phyloP scores from a whole-genome alignment of 2,329 filamentous ascomycete genomes.

The Triangularia verruculosa region DNA sequence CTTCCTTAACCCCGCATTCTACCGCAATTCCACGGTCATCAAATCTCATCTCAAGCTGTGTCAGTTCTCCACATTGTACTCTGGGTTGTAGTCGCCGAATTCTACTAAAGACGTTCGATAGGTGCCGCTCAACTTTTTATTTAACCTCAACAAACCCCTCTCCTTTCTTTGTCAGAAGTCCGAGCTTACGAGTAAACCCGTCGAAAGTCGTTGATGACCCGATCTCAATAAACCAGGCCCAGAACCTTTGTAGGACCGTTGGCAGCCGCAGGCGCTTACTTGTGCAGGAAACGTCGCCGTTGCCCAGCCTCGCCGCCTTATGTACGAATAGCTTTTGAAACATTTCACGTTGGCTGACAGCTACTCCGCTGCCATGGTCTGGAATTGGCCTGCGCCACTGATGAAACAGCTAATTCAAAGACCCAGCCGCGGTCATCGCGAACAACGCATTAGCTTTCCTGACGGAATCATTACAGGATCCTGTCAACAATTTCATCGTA shows the following conservation, averaged over 20 bases:
- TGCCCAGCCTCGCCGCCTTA: background rate
- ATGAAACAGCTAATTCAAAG: background rate
- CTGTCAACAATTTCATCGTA: background rate
- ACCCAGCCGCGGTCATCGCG: background rate
- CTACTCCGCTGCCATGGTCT: background rate
- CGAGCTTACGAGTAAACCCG: background rate
- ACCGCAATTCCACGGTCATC: too few relatives aligned
- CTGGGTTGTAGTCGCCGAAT: too few relatives aligned
- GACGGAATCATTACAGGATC: background rate
- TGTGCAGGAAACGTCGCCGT: background rate
- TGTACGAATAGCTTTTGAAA: background rate
- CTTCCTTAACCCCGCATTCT: too few relatives aligned
- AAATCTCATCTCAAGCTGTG: too few relatives aligned
- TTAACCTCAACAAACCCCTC: background rate
- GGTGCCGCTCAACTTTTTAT: background rate
- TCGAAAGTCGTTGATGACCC: background rate
- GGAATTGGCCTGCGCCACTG: background rate
- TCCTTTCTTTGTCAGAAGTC: background rate
- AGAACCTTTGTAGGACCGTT: background rate
- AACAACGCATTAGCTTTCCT: background rate
- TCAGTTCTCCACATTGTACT: too few relatives aligned
- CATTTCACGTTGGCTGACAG: background rate
- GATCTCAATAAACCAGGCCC: background rate
- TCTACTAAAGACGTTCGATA: background rate
- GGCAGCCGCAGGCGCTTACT: background rate